Percentiles rank a stretch among this genome's conserved stretches.
phyloP scores from a whole-genome alignment of 495 filamentous ascomycete species.

The Wilcoxina mikolae region DNA sequence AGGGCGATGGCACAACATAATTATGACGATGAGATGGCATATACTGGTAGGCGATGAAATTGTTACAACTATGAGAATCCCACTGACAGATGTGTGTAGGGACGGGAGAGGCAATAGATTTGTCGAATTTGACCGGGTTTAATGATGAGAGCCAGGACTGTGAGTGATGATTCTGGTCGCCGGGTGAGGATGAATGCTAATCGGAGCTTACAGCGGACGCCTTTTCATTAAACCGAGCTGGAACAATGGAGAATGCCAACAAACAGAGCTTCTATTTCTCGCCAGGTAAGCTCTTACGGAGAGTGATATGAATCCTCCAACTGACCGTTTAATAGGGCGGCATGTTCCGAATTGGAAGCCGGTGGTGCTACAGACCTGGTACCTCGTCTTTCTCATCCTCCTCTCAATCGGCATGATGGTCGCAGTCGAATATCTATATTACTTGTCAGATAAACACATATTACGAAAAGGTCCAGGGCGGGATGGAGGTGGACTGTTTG shows the following conservation, averaged over 20 bases:
- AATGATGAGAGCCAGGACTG: constrained; percentile 13
- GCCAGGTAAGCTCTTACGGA: constrained; percentile 12
- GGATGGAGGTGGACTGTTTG: constrained; percentile 31
- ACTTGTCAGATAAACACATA: constrained; percentile 32
- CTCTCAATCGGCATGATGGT: constrained; percentile 42
- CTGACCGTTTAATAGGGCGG: constrained; percentile 17
- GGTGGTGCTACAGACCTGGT: constrained; percentile 52
- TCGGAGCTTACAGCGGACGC: constrained; percentile 12
- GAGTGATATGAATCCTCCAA: not conserved
- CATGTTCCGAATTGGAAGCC: constrained; percentile 52
- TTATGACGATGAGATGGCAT: constrained; percentile 16
- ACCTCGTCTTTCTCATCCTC: constrained; percentile 41
- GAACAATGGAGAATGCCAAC: constrained; percentile 10
- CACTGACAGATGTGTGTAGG: constrained; percentile 4
- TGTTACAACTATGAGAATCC: not conserved
- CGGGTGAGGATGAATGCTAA: not conserved
- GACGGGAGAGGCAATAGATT: constrained; percentile 25
- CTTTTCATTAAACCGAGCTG: constrained; percentile 8
- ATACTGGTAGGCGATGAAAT: constrained; percentile 20
- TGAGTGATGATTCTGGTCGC: constrained; percentile 6
- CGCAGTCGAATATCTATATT: constrained; percentile 46
- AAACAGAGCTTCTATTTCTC: constrained; percentile 22
- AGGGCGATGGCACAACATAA: constrained; percentile 22
- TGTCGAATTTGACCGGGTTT: constrained; percentile 19
- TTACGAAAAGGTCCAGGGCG: constrained; percentile 29